Conservation (phyloP, 768 basidiomycete genomes). For the Kwoniella sp. region DNA sequence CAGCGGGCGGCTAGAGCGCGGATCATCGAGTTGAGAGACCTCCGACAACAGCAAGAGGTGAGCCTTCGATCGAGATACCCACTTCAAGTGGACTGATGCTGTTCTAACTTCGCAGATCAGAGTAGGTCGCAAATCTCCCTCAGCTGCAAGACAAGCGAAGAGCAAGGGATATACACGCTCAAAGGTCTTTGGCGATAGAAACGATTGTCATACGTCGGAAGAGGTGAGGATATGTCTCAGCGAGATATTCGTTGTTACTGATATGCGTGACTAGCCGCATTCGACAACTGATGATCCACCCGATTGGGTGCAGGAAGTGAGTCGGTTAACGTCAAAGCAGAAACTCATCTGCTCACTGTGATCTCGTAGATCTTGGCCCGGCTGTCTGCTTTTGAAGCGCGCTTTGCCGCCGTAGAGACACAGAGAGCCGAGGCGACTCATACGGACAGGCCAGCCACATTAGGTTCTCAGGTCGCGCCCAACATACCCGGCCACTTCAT, state of each 20-base stretch:
- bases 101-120: background rate
- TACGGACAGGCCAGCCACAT: background rate
- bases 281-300: no score
- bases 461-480: conserved; percentile 9
- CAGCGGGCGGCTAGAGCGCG: conserved; percentile 43
- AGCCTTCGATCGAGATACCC: no score
- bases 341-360: background rate
- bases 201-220: no score
- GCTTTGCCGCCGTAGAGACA: conserved; percentile 25
- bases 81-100: background rate
- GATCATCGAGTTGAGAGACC: conserved; percentile 41
- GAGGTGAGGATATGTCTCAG: no score
- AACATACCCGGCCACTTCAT: conserved; percentile 27
- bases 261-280: no score
- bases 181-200: background rate
- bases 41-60: conserved; percentile 26
- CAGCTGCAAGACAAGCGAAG: no score
- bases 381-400: conserved; percentile 30
- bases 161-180: no score
- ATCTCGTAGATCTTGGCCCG: conserved; percentile 27
- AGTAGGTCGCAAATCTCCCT: no score
- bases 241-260: no score
- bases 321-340: background rate
- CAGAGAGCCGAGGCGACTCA: background rate
- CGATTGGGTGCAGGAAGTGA: conserved; percentile 31